A percentile compares a stretch with the other conserved stretches of the same genome.
phyloP scores from a whole-genome alignment of 169 alveolate genomes.

The Perkinsus olseni region DNA sequence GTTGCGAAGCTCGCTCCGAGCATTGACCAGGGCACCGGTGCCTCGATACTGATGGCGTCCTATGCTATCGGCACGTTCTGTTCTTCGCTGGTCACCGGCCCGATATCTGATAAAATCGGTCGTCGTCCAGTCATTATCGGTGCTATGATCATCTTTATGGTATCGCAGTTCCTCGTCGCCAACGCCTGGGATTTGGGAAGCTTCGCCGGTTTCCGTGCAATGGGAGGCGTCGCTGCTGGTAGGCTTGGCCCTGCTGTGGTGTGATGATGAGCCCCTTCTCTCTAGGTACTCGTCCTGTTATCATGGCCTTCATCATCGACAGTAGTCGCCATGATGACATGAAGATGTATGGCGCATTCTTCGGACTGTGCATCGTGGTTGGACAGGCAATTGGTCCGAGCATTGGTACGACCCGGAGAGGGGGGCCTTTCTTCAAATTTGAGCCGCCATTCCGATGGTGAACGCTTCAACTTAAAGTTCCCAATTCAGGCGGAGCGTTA shows the following conservation, averaged over 20 bases:
- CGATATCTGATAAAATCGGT: neutral
- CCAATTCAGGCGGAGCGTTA: neutral
- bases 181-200: neutral
- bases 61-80: neutral
- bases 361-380: neutral
- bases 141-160: neutral
- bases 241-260: neutral
- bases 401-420: neutral
- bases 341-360: neutral
- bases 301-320: neutral
- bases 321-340: neutral
- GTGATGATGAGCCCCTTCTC: neutral
- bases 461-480: too few species aligned
- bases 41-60: neutral
- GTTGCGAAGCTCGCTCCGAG: neutral
- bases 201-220: neutral
- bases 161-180: neutral
- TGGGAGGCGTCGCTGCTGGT: neutral
- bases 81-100: neutral
- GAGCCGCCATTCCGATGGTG: too few species aligned
- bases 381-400: neutral
- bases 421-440: neutral
- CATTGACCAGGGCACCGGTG: neutral
- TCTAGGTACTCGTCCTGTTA: neutral
- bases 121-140: neutral